These are phyloP conservation scores for Rhodotorula sp. DNA, from an alignment of 1,284 basidiomycete genomes.

Conservation along the genomic window DNA sequence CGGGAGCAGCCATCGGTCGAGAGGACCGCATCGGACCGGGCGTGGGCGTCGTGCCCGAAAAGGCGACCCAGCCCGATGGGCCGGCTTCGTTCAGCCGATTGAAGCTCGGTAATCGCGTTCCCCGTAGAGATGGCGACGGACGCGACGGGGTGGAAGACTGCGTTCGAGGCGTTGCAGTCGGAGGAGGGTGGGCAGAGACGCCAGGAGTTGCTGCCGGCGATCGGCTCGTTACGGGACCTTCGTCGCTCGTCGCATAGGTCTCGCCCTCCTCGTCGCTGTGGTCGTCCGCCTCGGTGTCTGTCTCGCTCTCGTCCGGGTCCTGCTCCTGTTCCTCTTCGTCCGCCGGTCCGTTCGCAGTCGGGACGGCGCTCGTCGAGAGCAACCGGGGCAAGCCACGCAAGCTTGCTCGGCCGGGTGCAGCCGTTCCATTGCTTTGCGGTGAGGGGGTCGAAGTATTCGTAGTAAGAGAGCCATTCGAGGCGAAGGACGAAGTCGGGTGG, in stretches of 20 bases:
- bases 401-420: background rate
- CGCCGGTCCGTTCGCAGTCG: background rate
- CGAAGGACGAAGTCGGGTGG: background rate
- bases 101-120: constrained; percentile 4
- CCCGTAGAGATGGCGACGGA: background rate
- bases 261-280: constrained; percentile 28
- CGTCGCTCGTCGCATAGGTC: constrained; percentile 23
- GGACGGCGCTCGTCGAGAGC: constrained; percentile 21
- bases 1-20: constrained; percentile 7
- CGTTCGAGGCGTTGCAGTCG: constrained; percentile 5
- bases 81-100: constrained; percentile 1
- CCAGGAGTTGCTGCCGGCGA: constrained; percentile 3
- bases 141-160: background rate
- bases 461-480: background rate
- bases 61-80: constrained; percentile 35
- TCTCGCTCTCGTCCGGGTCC: constrained; percentile 23
- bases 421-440: background rate
- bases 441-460: background rate
- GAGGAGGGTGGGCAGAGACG: background rate
- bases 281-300: constrained; percentile 20
- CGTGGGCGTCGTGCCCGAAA: constrained; percentile 39
- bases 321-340: constrained; percentile 17
- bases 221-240: constrained; percentile 16
- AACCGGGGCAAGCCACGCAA: constrained; percentile 32
- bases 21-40: constrained; percentile 32